phyloP scores from a whole-genome alignment of 768 basidiomycete genomes.

The Phaffia australis region DNA sequence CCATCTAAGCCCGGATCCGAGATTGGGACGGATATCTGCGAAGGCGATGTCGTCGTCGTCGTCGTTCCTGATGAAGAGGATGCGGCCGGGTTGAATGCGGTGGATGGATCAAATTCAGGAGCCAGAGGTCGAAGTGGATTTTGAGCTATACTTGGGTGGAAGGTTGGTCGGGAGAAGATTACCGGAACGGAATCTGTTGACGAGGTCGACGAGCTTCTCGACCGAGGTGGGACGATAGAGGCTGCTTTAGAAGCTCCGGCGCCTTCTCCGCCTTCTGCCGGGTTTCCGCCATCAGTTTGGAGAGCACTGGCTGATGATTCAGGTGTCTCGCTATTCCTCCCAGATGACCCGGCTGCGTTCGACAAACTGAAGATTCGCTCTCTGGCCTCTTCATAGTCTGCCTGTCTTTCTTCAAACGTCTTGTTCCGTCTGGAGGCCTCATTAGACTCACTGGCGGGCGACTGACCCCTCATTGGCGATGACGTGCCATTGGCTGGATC shows the following conservation, averaged over 20 bases:
- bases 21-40: too few relatives aligned
- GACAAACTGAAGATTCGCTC: conserved; percentile 18
- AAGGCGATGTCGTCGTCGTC: too few relatives aligned
- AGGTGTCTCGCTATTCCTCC: neutral
- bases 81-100: neutral
- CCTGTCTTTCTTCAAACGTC: conserved; percentile 24
- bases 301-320: neutral
- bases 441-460: neutral
- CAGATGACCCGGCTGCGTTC: neutral
- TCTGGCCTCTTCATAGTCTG: conserved; percentile 24
- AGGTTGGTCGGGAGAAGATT: conserved; percentile 13
- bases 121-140: conserved; percentile 19
- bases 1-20: too few relatives aligned
- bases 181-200: conserved; percentile 25
- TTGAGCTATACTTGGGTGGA: neutral
- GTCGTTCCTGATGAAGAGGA: neutral
- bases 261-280: neutral
- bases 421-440: conserved; percentile 11
- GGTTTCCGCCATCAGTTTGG: neutral
- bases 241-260: neutral
- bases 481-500: conserved; percentile 10
- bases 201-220: conserved; percentile 19
- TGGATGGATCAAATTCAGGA: conserved; percentile 17
- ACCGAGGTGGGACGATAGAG: neutral
- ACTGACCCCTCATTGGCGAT: neutral